Conservation (phyloP, 257 asterid genomes). For the Nicotiana knightiana region DNA sequence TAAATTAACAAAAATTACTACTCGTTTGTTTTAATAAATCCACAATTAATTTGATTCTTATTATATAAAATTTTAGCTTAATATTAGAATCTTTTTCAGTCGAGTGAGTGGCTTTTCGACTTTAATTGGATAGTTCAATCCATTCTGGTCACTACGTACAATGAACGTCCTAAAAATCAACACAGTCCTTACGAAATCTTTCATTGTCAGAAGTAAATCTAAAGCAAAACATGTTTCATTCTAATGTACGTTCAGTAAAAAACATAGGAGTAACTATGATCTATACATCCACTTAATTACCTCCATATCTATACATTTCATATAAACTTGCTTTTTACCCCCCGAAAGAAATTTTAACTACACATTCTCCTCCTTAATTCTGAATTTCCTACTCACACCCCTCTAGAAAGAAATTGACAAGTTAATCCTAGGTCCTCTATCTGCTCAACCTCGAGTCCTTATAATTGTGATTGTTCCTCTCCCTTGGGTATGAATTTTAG, state of each 20-base stretch:
- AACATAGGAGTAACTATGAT: background rate
- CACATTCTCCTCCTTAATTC: background rate
- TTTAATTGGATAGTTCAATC: background rate
- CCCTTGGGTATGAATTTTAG: constrained; percentile 82
- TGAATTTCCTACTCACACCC: background rate
- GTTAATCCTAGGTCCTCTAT: background rate
- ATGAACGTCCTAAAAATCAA: background rate
- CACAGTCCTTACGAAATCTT: background rate
- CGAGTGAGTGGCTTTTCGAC: background rate
- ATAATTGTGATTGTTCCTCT: constrained; percentile 88
- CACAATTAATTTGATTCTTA: too few relatives aligned
- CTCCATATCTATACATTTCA: background rate
- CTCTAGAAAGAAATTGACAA: background rate
- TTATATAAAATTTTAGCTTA: too few relatives aligned
- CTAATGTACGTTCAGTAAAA: background rate
- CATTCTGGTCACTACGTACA: background rate
- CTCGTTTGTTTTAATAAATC: too few relatives aligned
- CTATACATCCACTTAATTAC: background rate
- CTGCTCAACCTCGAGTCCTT: constrained; percentile 51
- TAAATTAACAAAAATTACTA: too few relatives aligned
- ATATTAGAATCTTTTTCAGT: background rate
- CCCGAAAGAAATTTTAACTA: background rate
- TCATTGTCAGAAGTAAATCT: background rate
- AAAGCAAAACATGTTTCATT: background rate
- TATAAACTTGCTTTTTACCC: background rate